These are phyloP conservation scores for Hypomontagnella monticulosa DNA, from an alignment of 495 filamentous ascomycete genomes.

Conservation along the genomic window DNA sequence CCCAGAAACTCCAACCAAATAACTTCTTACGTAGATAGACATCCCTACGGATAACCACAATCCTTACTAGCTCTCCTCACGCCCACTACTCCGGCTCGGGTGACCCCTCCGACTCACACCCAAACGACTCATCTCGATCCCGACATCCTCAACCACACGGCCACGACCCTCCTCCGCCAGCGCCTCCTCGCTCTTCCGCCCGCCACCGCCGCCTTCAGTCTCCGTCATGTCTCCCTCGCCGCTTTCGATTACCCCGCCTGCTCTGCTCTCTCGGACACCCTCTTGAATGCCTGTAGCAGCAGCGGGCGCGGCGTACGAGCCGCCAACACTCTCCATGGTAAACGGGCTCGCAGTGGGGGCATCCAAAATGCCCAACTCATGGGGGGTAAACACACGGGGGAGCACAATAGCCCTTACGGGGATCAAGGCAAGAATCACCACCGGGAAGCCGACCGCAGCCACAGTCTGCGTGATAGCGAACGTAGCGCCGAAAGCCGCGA, in stretches of 20 bases:
- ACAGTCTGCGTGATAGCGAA: conserved; percentile 98
- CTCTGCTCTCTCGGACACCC: too few species aligned
- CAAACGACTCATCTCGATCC: conserved; percentile 37
- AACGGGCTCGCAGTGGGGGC: conserved; percentile 83
- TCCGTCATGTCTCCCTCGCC: conserved; percentile 7
- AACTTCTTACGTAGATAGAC: too few species aligned
- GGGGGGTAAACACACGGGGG: conserved; percentile 70
- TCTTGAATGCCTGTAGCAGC: conserved; percentile 10
- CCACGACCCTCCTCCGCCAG: conserved; percentile 49
- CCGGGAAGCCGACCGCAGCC: conserved; percentile 91
- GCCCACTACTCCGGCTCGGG: conserved; percentile 25
- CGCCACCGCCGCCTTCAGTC: conserved; percentile 6
- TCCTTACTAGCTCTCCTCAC: conserved; percentile 16
- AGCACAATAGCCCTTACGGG: conserved; percentile 78
- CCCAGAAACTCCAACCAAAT: too few species aligned
- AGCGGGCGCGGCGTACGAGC: conserved; percentile 62
- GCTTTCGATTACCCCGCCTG: background rate
- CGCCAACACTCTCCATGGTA: conserved; percentile 86
- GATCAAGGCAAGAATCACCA: conserved; percentile 84
- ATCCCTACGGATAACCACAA: background rate
- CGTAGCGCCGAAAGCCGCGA: conserved; percentile 82
- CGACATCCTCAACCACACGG: conserved; percentile 2
- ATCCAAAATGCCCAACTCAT: conserved; percentile 79
- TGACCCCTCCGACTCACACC: conserved; percentile 36
- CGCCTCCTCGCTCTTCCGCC: conserved; percentile 44